Evolutionary conservation across 495 filamentous ascomycete species (phyloP), one percentile per base, ranked within the genome.

Genomic region (Xylaria venustula): DNA sequence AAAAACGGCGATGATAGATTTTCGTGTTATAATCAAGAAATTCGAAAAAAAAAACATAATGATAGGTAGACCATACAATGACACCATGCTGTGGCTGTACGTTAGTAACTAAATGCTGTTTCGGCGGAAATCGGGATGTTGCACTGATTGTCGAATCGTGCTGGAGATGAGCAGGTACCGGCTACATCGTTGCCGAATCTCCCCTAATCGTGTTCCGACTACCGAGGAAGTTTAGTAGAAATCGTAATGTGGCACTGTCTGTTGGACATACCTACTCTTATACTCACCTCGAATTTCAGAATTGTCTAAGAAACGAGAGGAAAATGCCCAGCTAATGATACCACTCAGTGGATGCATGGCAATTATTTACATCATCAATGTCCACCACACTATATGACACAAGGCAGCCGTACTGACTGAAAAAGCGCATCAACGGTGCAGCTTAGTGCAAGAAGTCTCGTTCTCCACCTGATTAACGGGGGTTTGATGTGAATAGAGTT

Each of bases 1-100:
- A 69, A 71, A 68, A 64, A 64, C 55, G 64, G 67, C 57, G 50
- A 66, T 58, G 50, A 67, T 69, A 69, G 60, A 66, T 48, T 64
- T 62, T 42, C 63, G 65, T 40, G 59, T 60, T 52, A 34, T 19
- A 64, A 67, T 64, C 60, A 36, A 65, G 61, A 65, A n/a, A 56
- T 64, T 48, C 20, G 36, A 58, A 25, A 59, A 8, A 54, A 46
- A 54, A 54, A 47, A 54, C 41, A 37, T 48, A 17, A 20, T 12
- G 37, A 3, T n/a, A n/a, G n/a, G n/a, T n/a, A n/a, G n/a, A n/a
- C n/a, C n/a, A n/a, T 26, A 20, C 44, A 4, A 52, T 36, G 6
- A 52, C 34, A 40, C 15, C 54, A 42, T 54, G 20, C 52, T 55
- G 36, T 46, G 58, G 46, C 30, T 46, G 46, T 19, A 26, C 9